These are phyloP conservation scores for Mycena chlorophos DNA, from an alignment of 768 basidiomycete species.

Conservation along the genomic window DNA sequence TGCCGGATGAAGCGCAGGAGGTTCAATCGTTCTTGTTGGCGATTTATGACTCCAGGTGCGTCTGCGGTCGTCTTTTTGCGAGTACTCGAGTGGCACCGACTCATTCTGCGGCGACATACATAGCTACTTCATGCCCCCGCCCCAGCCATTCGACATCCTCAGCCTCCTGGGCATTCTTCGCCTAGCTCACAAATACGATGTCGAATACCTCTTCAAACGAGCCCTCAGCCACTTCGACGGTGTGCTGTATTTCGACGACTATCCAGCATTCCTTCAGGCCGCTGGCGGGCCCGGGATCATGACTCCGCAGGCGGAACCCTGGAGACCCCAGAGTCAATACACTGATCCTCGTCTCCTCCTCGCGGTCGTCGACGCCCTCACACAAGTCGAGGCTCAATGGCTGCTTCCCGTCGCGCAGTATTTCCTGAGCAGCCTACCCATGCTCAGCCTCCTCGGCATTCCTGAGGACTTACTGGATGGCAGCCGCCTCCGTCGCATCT, in stretches of 20 bases:
- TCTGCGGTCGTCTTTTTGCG: neutral
- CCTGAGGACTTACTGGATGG: too few species aligned
- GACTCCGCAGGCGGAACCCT: too few species aligned
- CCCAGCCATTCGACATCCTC: neutral
- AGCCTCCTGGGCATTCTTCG: slow-evolving; percentile 1
- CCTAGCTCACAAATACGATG: slow-evolving; percentile 10
- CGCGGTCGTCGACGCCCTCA: neutral
- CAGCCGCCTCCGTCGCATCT: too few species aligned
- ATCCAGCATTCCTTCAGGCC: neutral
- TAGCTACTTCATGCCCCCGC: slow-evolving; percentile 7
- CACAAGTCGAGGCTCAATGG: neutral
- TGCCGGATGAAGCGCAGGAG: neutral
- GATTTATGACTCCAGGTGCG: neutral
- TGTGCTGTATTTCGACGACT: neutral
- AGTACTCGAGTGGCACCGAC: too few species aligned
- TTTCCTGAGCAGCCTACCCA: too few species aligned
- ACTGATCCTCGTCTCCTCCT: neutral
- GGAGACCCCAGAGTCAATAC: neutral
- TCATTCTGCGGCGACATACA: neutral
- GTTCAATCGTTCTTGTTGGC: slow-evolving; percentile 1
- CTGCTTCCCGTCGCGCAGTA: neutral
- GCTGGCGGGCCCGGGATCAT: too few species aligned
- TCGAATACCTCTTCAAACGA: neutral
- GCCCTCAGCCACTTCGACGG: neutral
- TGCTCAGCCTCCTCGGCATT: too few species aligned